Percentiles rank a stretch among this genome's conserved stretches.
These are phyloP conservation scores for Thermochaetoides dissita DNA, from an alignment of 2,329 filamentous ascomycete genomes.

Conservation along the genomic window DNA sequence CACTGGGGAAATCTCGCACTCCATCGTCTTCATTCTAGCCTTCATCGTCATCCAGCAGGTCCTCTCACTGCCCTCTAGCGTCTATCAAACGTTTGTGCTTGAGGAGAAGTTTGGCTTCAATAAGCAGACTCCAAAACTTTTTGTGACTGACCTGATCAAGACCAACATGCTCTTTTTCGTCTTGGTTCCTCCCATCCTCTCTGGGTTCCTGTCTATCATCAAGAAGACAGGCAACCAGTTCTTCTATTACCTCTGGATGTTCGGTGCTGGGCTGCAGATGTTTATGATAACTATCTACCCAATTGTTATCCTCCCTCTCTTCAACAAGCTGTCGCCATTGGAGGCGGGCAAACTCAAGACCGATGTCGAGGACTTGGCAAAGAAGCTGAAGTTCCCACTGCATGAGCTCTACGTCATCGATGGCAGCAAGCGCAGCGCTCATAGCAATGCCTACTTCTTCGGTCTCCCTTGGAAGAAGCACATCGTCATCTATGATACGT, in stretches of 20 bases:
- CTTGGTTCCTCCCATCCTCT: slow-evolving; percentile 75
- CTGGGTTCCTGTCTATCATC: slow-evolving; percentile 85
- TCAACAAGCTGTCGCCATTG: slow-evolving; percentile 95
- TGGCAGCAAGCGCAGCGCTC: slow-evolving; percentile 73
- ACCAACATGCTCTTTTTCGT: slow-evolving; percentile 67
- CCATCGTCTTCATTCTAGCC: slow-evolving; percentile 77
- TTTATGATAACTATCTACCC: slow-evolving; percentile 96
- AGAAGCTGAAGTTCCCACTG: slow-evolving; percentile 77
- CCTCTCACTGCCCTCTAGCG: slow-evolving; percentile 63
- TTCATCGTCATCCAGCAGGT: slow-evolving; percentile 73
- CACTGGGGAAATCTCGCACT: slow-evolving; percentile 84
- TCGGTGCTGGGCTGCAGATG: slow-evolving; percentile 76
- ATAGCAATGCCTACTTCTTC: slow-evolving; percentile 92
- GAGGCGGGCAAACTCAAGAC: slow-evolving; percentile 78
- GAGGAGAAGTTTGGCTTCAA: slow-evolving; percentile 98
- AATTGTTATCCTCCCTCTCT: slow-evolving; percentile 81
- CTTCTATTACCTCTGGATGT: slow-evolving; percentile 97
- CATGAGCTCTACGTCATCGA: slow-evolving; percentile 91
- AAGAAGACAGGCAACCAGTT: slow-evolving; percentile 87
- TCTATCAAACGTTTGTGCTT: slow-evolving; percentile 91
- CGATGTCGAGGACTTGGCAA: slow-evolving; percentile 70
- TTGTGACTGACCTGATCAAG: slow-evolving; percentile 84
- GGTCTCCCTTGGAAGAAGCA: slow-evolving; percentile 99
- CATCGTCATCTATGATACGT: slow-evolving; percentile 96
- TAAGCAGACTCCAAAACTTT: slow-evolving; percentile 85